Conservation (phyloP, 2,329 filamentous ascomycete species). For the Fusarium secorum region DNA sequence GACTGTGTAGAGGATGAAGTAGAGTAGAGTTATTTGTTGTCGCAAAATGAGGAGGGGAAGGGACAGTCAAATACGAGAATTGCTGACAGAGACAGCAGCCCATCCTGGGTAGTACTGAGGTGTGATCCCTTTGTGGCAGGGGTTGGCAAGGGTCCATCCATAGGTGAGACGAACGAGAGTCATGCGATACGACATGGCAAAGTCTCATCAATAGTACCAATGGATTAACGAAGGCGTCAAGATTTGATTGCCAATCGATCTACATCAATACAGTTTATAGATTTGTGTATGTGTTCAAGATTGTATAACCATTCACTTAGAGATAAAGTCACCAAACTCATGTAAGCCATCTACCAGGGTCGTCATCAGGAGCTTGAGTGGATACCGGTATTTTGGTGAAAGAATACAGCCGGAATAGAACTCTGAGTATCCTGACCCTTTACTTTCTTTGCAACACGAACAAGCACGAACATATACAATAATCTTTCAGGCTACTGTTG, state of each 20-base stretch:
- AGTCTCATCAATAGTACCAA: not conserved
- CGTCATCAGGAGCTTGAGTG: not conserved
- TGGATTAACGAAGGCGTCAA: not conserved
- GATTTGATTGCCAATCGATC: not conserved
- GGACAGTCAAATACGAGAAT: constrained; percentile 14
- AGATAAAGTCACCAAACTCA: not conserved
- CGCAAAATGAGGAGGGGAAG: not conserved
- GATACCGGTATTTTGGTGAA: not conserved
- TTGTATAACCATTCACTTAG: not conserved
- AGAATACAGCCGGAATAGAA: not conserved
- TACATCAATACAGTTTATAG: not conserved
- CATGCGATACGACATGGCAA: constrained; percentile 6
- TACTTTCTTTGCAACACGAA: not conserved
- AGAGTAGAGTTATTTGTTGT: not conserved
- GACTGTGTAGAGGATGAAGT: not conserved
- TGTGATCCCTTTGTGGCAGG: not conserved
- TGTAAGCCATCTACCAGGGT: not conserved
- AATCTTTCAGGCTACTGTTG: not conserved
- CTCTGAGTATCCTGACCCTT: not conserved
- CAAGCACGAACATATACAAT: not conserved
- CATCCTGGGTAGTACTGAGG: not conserved
- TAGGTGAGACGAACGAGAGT: constrained; percentile 9
- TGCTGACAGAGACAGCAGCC: constrained; percentile 1
- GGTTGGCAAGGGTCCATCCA: constrained; percentile 2
- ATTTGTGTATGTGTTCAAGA: not conserved